A percentile compares a stretch with the other conserved stretches of the same genome.
phyloP scores from a whole-genome alignment of 164 flowering plant genomes.

The Magnolia officinalis region DNA sequence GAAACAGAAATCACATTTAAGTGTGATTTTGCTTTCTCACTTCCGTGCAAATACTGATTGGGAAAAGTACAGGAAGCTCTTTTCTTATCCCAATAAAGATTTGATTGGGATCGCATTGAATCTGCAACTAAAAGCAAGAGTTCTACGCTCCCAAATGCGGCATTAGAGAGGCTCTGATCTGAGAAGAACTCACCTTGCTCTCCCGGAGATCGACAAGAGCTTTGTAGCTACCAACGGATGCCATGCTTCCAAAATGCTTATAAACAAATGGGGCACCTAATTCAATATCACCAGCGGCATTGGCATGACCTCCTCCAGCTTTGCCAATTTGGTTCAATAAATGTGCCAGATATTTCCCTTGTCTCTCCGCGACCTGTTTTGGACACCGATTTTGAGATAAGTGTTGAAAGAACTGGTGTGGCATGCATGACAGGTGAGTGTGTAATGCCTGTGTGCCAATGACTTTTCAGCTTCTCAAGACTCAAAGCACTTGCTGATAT shows the following conservation, averaged over 20 bases:
- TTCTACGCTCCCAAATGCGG: too few relatives aligned
- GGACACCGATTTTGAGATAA: not conserved
- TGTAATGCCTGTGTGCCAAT: not conserved
- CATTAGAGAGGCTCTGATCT: too few relatives aligned
- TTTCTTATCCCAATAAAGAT: not conserved
- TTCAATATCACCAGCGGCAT: slow-evolving; percentile 44
- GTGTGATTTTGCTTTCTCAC: not conserved
- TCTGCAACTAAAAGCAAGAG: not conserved
- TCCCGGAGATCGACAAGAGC: slow-evolving; percentile 95
- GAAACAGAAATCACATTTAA: not conserved
- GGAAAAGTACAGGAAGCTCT: not conserved
- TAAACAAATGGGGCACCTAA: slow-evolving; percentile 76
- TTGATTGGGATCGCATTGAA: not conserved
- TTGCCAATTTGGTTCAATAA: slow-evolving; percentile 66
- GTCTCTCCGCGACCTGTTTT: slow-evolving; percentile 88
- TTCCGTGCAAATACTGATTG: not conserved
- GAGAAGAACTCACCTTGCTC: slow-evolving; percentile 56
- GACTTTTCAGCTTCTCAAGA: not conserved
- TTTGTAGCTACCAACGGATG: slow-evolving; percentile 87
- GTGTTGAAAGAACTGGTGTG: not conserved
- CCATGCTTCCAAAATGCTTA: slow-evolving; percentile 96
- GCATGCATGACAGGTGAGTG: not conserved
- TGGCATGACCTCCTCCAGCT: slow-evolving; percentile 74
- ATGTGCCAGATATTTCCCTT: slow-evolving; percentile 74
- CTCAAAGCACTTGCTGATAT: not conserved